These are phyloP conservation scores for Hibiscus trionum DNA, from an alignment of 345 rosid species.

Conservation along the genomic window DNA sequence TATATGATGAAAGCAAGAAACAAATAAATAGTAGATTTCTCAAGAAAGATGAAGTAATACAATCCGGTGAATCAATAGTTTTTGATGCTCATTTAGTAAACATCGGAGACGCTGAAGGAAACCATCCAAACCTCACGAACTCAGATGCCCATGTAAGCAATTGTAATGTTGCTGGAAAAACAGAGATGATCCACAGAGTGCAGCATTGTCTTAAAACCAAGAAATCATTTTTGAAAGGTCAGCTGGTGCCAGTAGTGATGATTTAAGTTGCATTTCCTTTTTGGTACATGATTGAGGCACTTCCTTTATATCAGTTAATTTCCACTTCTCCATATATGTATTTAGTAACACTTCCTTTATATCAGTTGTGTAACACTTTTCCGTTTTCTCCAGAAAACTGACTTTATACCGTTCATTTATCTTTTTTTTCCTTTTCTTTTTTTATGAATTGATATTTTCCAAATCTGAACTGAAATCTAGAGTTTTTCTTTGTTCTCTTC, in stretches of 20 bases:
- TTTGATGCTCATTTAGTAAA: slow-evolving; percentile 44
- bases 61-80: slow-evolving; percentile 33
- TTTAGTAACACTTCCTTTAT: too few species aligned
- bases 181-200: slow-evolving; percentile 7
- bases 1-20: slow-evolving; percentile 43
- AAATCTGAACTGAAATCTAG: not conserved
- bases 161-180: slow-evolving; percentile 1
- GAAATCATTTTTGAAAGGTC: slow-evolving; percentile 27
- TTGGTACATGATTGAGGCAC: not conserved
- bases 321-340: not conserved
- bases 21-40: slow-evolving; percentile 35
- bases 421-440: not conserved
- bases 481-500: not conserved
- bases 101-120: slow-evolving; percentile 35
- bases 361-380: not conserved
- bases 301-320: not conserved
- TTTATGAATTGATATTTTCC: not conserved
- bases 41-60: slow-evolving; percentile 42
- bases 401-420: not conserved
- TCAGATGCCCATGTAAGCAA: slow-evolving; percentile 10
- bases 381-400: not conserved
- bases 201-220: slow-evolving; percentile 15
- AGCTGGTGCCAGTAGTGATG: not conserved
- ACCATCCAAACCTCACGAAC: slow-evolving; percentile 15
- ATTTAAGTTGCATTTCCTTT: slow-evolving; percentile 2